Evolutionary conservation across 192 early-diverging fungal species (phyloP).

Genomic region (Allomyces macrogynus): DNA sequence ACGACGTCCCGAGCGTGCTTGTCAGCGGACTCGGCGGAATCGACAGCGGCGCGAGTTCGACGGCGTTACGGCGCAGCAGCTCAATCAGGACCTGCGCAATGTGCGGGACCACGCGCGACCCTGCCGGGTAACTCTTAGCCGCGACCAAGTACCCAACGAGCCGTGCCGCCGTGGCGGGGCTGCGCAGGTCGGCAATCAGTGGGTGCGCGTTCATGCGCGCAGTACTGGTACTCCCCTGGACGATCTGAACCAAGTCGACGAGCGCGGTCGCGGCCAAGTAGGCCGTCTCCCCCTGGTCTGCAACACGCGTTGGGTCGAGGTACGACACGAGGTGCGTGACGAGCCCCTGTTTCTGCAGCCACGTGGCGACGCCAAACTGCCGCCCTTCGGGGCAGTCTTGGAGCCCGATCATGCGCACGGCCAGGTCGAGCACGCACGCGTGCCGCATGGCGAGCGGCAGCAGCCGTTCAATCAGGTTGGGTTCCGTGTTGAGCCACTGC

Average conservation of each 20-base stretch:
- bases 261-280: slow-evolving; percentile 62
- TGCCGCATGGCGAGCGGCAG: slow-evolving; percentile 56
- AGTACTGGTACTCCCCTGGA: slow-evolving; percentile 41
- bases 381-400: slow-evolving; percentile 75
- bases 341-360: slow-evolving; percentile 65
- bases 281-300: slow-evolving; percentile 46
- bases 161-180: slow-evolving; percentile 38
- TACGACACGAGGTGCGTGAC: slow-evolving; percentile 51
- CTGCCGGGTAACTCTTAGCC: slow-evolving; percentile 41
- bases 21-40: no score
- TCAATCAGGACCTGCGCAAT: slow-evolving; percentile 94
- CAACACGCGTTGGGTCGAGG: slow-evolving; percentile 39
- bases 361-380: slow-evolving; percentile 45
- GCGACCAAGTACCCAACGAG: slow-evolving; percentile 77
- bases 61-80: slow-evolving; percentile 83
- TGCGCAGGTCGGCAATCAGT: slow-evolving; percentile 37
- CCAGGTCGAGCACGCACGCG: slow-evolving; percentile 70
- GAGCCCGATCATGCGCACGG: slow-evolving; percentile 79
- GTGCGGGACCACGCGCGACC: slow-evolving; percentile 72
- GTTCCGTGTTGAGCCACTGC: slow-evolving; percentile 58
- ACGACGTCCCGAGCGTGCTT: not conserved
- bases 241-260: slow-evolving; percentile 62
- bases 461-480: slow-evolving; percentile 52
- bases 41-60: no score
- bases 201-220: slow-evolving; percentile 44